Evolutionary conservation across 2,329 filamentous ascomycete genomes (phyloP).

Genomic region (Mycosphaerelloides madeirae): DNA sequence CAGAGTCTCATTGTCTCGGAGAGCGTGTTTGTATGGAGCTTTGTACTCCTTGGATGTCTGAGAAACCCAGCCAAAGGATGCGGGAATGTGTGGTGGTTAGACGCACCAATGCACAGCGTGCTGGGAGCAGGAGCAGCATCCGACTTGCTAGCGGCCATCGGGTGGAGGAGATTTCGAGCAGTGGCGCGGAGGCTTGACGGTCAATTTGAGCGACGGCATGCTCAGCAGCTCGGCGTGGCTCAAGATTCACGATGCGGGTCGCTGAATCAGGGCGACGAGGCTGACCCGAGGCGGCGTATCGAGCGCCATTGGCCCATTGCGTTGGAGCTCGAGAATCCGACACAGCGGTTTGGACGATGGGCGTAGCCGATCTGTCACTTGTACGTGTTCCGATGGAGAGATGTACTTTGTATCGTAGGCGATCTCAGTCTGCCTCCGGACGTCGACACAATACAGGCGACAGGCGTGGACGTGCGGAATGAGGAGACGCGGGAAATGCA

Average conservation of each 20-base stretch:
- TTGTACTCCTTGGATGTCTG: too few relatives aligned
- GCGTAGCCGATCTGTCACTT: slow-evolving; percentile 13
- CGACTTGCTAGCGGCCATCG: not conserved
- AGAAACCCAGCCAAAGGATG: slow-evolving; percentile 10
- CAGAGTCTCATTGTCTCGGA: not conserved
- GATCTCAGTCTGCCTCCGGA: not conserved
- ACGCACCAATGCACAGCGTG: slow-evolving; percentile 17
- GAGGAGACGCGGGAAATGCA: not conserved
- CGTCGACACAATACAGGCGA: too few relatives aligned
- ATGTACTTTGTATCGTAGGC: not conserved
- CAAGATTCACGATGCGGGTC: slow-evolving; percentile 9
- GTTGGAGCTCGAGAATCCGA: slow-evolving; percentile 12
- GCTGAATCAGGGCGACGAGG: slow-evolving; percentile 13
- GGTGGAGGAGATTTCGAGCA: not conserved
- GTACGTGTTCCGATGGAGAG: slow-evolving; percentile 1
- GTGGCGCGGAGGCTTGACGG: slow-evolving; percentile 1
- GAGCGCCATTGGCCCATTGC: slow-evolving; percentile 12
- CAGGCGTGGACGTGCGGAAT: not conserved
- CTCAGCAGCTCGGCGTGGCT: not conserved
- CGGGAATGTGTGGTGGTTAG: slow-evolving; percentile 6
- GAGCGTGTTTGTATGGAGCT: too few relatives aligned
- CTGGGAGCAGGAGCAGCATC: slow-evolving; percentile 11
- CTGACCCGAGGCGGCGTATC: slow-evolving; percentile 17
- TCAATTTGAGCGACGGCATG: slow-evolving; percentile 2
- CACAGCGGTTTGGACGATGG: slow-evolving; percentile 11